Evolutionary conservation across 1,284 basidiomycete genomes (phyloP), one percentile per base, ranked within the genome.

Genomic region (Ganoderma meredithae): DNA sequence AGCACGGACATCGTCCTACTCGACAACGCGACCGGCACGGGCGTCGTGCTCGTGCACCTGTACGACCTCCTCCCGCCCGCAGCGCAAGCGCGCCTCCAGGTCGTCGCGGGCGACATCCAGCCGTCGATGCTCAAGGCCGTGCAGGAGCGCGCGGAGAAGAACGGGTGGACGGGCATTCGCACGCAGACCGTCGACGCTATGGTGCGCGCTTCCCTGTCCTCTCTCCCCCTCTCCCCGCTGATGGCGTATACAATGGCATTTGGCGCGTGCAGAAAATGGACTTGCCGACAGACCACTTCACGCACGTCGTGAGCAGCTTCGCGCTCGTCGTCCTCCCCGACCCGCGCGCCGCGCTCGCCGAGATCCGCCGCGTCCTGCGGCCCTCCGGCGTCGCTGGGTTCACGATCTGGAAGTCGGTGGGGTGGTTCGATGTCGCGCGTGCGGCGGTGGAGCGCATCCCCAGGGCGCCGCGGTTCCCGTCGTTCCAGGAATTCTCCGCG

Each of bases 11-110:
- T 67, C 49, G 62, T 67, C 52, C 36, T 64, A 3, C 62, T 67
- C 62, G 66, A 67, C 49, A 67, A 64, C 62, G 66, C 66, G n/a
- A 64, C 62, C 49, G 66, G 66, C 59, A 64, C 62, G 0, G 62
- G 58, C 36, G 41, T 61, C 33, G 66, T 67, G 40, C 63, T 63
- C 17, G 25, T 27, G n/a, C 27, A 64, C 47, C 62, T 67, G 47
- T 67, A 67, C 62, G 41, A 36, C 33, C 33, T 52, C 8, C 56
- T 67, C 59, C 52, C 66, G 15, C 58, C 59, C 41, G 62, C 59
- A 12, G 62, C 62, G 31, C 36, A 43, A 27, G 49, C 31, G 47
- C 49, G 60, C 31, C 36, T 67, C 10, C 27, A 53, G 17, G 49
- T 61, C 59, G 59, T 64, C 58, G 63, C 47, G 19, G 66, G 62